phyloP scores from a whole-genome alignment of 768 basidiomycete genomes.

The Lactarius deliciosus region DNA sequence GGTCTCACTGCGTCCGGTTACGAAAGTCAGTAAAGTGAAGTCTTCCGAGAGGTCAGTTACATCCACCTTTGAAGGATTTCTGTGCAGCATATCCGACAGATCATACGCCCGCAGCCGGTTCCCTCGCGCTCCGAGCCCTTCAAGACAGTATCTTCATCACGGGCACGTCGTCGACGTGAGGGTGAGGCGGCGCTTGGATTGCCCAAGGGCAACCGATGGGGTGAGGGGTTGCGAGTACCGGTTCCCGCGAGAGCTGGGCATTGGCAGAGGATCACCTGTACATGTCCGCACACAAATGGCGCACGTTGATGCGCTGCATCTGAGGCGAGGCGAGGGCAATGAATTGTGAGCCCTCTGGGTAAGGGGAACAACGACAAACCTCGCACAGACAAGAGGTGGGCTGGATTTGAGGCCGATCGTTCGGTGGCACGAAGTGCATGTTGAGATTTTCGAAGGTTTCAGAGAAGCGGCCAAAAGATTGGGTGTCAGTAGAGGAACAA shows the following conservation, averaged over 20 bases:
- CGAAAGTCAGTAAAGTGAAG: neutral
- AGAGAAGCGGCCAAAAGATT: neutral
- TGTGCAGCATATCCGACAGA: conserved; percentile 48
- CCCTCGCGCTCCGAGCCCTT: neutral
- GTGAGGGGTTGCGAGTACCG: conserved; percentile 36
- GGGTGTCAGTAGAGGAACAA: neutral
- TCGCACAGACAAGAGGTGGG: conserved; percentile 14
- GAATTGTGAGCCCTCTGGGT: neutral
- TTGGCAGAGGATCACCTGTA: conserved; percentile 35
- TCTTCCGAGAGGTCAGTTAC: neutral
- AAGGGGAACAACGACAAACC: conserved; percentile 6
- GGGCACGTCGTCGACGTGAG: conserved; percentile 17
- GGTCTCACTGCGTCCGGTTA: conserved; percentile 6
- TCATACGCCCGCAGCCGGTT: conserved; percentile 42
- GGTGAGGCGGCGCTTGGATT: neutral
- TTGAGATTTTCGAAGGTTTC: conserved; percentile 8
- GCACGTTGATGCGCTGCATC: conserved; percentile 45
- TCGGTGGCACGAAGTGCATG: conserved; percentile 20
- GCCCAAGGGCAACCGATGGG: conserved; percentile 35
- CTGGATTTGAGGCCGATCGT: conserved; percentile 17
- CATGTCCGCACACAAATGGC: conserved; percentile 49
- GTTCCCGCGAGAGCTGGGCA: conserved; percentile 34
- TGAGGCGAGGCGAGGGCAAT: conserved; percentile 25
- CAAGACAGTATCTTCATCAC: conserved; percentile 12
- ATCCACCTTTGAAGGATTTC: conserved; percentile 45